Conservation (phyloP, 257 asterid genomes). For the Mentha longifolia region DNA sequence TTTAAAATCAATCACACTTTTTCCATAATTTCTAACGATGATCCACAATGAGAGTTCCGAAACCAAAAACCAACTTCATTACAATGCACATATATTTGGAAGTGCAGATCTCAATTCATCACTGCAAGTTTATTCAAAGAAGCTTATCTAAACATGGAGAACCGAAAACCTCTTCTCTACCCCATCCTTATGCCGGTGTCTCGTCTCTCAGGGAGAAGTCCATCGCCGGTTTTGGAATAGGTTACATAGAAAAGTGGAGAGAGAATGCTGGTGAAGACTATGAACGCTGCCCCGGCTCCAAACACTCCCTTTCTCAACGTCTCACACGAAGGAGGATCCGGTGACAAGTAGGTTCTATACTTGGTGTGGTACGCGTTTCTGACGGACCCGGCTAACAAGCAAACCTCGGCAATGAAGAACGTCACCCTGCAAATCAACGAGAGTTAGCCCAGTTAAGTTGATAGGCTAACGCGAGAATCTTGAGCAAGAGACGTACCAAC, state of each 20-base stretch:
- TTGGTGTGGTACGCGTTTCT: slow-evolving; percentile 79
- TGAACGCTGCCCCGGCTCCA: slow-evolving; percentile 86
- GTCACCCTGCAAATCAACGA: slow-evolving; percentile 51
- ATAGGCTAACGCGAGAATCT: no score
- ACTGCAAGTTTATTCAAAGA: slow-evolving; percentile 18
- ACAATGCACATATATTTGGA: slow-evolving; percentile 5
- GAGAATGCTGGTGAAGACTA: slow-evolving; percentile 66
- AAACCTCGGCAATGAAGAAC: slow-evolving; percentile 71
- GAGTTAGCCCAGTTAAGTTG: neutral
- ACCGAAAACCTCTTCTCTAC: slow-evolving; percentile 7
- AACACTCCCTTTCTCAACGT: slow-evolving; percentile 80
- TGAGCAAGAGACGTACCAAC: slow-evolving; percentile 54
- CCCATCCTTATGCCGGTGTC: slow-evolving; percentile 83
- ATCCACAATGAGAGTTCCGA: no score
- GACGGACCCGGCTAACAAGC: slow-evolving; percentile 77
- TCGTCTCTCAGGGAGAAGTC: slow-evolving; percentile 41
- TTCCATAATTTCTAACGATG: no score
- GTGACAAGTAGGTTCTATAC: slow-evolving; percentile 51
- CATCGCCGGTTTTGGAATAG: slow-evolving; percentile 61
- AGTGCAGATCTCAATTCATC: neutral
- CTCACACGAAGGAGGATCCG: slow-evolving; percentile 74
- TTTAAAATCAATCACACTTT: neutral
- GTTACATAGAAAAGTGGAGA: slow-evolving; percentile 71
- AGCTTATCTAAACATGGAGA: neutral
- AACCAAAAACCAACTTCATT: neutral